Conservation (phyloP, 306 rosid genomes). For the Vachellia collinsii region DNA sequence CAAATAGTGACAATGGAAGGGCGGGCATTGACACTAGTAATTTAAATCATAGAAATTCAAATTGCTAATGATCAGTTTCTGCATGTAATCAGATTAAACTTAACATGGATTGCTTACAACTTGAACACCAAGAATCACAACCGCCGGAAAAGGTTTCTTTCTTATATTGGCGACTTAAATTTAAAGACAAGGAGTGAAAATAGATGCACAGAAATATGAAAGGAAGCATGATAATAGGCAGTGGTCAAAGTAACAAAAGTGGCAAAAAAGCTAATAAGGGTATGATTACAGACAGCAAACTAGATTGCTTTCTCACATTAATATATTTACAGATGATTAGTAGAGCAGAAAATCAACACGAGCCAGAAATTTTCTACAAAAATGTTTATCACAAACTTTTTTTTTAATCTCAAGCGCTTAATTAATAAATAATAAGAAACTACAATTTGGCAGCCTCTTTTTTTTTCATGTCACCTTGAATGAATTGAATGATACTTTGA, state of each 20-base stretch:
- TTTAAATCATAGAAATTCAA: slow-evolving; percentile 5
- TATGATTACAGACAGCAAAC: background rate
- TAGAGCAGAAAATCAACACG: background rate
- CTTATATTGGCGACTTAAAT: background rate
- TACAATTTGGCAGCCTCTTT: background rate
- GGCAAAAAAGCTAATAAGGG: background rate
- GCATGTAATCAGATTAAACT: slow-evolving; percentile 18
- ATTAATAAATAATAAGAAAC: background rate
- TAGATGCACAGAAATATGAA: background rate
- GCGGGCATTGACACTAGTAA: slow-evolving; percentile 12
- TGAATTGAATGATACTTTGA: background rate
- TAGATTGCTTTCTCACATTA: slow-evolving; percentile 32
- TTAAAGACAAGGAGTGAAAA: background rate
- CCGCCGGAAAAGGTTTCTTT: background rate
- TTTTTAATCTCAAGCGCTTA: background rate
- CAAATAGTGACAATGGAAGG: slow-evolving; percentile 1
- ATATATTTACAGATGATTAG: slow-evolving; percentile 20
- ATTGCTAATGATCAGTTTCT: slow-evolving; percentile 9
- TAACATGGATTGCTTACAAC: background rate
- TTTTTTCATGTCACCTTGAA: background rate
- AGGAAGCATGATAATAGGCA: background rate
- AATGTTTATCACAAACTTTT: background rate
- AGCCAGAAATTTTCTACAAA: background rate
- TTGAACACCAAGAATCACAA: background rate
- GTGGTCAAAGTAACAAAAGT: background rate